Evolutionary conservation across 2,329 filamentous ascomycete species (phyloP).

Genomic region (Hypoxylon sp.): DNA sequence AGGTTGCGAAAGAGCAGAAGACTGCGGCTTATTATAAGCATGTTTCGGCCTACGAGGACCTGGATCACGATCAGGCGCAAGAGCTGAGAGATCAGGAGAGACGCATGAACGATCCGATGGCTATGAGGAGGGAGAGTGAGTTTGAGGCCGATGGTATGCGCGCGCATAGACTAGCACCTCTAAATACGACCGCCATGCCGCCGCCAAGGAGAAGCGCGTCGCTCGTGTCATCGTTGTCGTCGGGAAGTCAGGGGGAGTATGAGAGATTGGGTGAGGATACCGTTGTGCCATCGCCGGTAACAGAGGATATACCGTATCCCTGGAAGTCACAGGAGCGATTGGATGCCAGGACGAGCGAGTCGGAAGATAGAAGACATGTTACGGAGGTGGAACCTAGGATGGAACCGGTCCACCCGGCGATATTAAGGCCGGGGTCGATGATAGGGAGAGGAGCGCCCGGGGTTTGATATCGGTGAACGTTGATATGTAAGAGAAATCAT

Average conservation of each 20-base stretch:
- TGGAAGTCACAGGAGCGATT: constrained; percentile 4
- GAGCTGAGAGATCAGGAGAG: no score
- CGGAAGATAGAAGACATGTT: not conserved
- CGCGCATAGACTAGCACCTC: not conserved
- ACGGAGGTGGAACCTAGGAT: not conserved
- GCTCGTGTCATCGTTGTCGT: constrained; percentile 26
- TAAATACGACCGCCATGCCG: not conserved
- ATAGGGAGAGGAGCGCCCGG: not conserved
- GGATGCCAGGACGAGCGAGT: not conserved
- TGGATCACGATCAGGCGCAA: no score
- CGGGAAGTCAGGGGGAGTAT: constrained; percentile 17
- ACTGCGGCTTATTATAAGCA: not conserved
- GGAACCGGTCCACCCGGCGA: constrained; percentile 1
- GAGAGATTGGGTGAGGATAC: constrained; percentile 12
- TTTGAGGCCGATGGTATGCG: not conserved
- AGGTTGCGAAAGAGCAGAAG: not conserved
- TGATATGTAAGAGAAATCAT: not conserved
- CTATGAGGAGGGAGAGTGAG: no score
- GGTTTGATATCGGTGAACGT: not conserved
- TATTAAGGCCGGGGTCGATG: constrained; percentile 3
- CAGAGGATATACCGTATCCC: constrained; percentile 14
- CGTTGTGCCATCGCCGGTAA: constrained; percentile 19
- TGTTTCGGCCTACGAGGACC: no score
- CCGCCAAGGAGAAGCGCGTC: constrained; percentile 8
- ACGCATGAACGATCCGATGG: no score